Base-by-base conservation (phyloP, 1,139 yeast species). In the Lodderomyces parapsilosis region DNA sequence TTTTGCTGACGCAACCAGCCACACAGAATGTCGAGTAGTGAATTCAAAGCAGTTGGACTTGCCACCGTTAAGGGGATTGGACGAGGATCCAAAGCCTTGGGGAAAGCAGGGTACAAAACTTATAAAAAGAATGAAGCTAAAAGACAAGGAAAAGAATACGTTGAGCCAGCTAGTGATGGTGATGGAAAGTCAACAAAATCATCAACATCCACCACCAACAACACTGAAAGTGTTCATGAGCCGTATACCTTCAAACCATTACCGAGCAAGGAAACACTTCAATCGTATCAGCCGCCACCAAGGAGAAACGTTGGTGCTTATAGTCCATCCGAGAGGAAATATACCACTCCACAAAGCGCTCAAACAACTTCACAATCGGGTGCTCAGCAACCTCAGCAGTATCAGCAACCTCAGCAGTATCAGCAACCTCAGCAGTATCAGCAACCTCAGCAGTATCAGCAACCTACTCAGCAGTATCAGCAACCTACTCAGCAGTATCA, bases 51-150 rank as follows among this genome's bases (percentile, higher is more conserved):
- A 1, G 81, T 74, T 0, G 76, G 81, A 2, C 51, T 62, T 8
- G 68, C 79, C 13, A 71, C 79, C 0, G 69, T 65, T 39, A 67
- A 63, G 46, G 81, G 80, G 2, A 71, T 78, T 34, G 82, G 80
- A 6, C 62, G 56, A 39, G 83, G 81, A 2, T 64, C 77, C 6
- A 72, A 65, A 32, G 71, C 78, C 0, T 61, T 74, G 1, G 64
- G 72, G 4, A 71, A 71, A 49, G 82, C 81, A 4, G 82, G 83
- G 0, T 66, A 70, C 46, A 56, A 59, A 15, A 74, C 81, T 1
- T 77, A 76, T 53, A 76, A 75, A 48, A 68, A 71, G 41, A 62
- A 60, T 48, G 68, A 66, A 28, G 62, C 66, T 39, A 48, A 59
- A 46, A 41, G 61, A 35, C 50, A 59, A 36, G 61, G 69, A 18